Conservation (phyloP, 2,329 filamentous ascomycete species). For the Trichoderma gracile region DNA sequence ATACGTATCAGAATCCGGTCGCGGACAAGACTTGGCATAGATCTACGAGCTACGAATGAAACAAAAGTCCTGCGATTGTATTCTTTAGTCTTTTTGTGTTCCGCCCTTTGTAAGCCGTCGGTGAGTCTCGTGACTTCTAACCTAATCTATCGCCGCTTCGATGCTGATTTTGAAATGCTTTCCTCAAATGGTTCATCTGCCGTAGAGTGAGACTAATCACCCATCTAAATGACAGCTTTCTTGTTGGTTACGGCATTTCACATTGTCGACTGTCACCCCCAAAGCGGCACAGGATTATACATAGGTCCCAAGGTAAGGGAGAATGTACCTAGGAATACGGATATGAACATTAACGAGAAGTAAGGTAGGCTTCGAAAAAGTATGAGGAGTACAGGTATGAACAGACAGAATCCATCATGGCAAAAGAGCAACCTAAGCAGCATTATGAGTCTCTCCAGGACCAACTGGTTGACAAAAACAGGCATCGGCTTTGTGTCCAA, state of each 20-base stretch:
- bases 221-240: no score
- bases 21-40: constrained; percentile 26
- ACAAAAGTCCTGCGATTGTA: constrained; percentile 19
- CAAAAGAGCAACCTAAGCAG: background rate
- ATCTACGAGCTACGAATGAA: constrained; percentile 34
- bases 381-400: background rate
- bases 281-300: no score
- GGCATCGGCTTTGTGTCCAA: constrained; percentile 26
- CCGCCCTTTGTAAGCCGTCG: background rate
- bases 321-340: no score
- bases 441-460: background rate
- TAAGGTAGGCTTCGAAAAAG: no score
- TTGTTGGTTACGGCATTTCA: no score
- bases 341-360: background rate
- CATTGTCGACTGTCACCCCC: no score
- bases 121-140: no score
- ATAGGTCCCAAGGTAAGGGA: no score
- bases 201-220: no score
- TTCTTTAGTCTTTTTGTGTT: background rate
- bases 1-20: constrained; percentile 16
- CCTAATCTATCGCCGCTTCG: no score
- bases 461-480: background rate
- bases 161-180: no score
- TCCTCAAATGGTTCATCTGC: no score
- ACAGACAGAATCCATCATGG: background rate